These are phyloP conservation scores for Kurtzmaniella quercitrusa DNA, from an alignment of 1,139 yeast genomes.

Conservation along the genomic window DNA sequence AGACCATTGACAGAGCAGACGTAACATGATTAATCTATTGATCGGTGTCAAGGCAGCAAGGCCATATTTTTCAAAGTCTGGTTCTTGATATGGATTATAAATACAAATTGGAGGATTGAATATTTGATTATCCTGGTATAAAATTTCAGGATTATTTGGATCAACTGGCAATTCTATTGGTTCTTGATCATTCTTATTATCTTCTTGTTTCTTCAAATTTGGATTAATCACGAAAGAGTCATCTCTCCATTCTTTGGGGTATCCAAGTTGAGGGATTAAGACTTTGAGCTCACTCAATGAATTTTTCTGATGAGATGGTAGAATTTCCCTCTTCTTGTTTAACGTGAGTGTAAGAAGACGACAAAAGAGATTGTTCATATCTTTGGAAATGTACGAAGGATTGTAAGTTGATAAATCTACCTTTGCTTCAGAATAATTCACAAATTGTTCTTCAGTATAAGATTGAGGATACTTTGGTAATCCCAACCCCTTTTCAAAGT, in stretches of 20 bases:
- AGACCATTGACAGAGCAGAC: constrained; percentile 49
- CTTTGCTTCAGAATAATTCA: constrained; percentile 6
- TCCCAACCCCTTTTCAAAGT: constrained; percentile 47
- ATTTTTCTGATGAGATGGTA: constrained; percentile 20
- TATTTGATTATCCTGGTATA: constrained; percentile 19
- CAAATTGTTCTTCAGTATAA: constrained; percentile 12
- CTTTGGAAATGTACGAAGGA: constrained; percentile 19
- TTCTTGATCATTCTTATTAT: constrained; percentile 8
- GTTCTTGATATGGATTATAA: constrained; percentile 30
- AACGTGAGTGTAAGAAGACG: constrained; percentile 34
- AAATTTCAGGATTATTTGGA: constrained; percentile 32
- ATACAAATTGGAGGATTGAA: constrained; percentile 13
- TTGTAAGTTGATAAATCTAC: constrained; percentile 13
- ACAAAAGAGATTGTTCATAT: constrained; percentile 34
- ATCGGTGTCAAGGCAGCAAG: constrained; percentile 39
- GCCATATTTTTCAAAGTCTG: constrained; percentile 42
- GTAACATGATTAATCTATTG: constrained; percentile 44
- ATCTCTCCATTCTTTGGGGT: constrained; percentile 47
- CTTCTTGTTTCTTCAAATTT: constrained; percentile 11
- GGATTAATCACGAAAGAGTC: constrained; percentile 17
- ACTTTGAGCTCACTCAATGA: constrained; percentile 42
- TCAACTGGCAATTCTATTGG: constrained; percentile 29
- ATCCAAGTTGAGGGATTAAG: constrained; percentile 28
- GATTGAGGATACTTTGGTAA: constrained; percentile 15
- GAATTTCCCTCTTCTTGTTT: constrained; percentile 37